Percentiles rank a stretch among this genome's conserved stretches.
Evolutionary conservation across 2,329 filamentous ascomycete species (phyloP).

Genomic region (Trichocomaceae sp.): DNA sequence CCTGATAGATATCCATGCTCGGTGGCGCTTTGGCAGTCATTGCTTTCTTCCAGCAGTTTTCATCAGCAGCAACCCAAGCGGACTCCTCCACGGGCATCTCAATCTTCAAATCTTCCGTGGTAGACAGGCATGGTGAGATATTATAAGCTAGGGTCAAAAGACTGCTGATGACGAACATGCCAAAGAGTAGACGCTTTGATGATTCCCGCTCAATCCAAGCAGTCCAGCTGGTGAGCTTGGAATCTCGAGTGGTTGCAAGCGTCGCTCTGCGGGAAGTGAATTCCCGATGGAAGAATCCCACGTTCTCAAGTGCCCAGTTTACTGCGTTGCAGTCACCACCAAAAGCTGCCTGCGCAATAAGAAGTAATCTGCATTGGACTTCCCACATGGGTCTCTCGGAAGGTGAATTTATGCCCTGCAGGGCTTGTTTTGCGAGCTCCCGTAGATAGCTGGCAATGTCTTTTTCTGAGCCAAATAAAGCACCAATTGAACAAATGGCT

Average conservation of each 20-base stretch:
- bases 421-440: constrained; percentile 8
- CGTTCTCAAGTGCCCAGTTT: constrained; percentile 17
- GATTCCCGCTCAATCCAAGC: constrained; percentile 26
- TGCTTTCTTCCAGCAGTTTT: constrained; percentile 22
- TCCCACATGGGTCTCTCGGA: constrained; percentile 22
- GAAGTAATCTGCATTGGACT: constrained; percentile 25
- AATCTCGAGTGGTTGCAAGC: neutral
- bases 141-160: constrained; percentile 28
- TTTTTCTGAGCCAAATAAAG: constrained; percentile 25
- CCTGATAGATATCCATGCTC: constrained; percentile 18
- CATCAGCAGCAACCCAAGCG: constrained; percentile 25
- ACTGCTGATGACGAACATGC: constrained; percentile 28
- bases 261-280: constrained; percentile 10
- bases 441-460: constrained; percentile 21
- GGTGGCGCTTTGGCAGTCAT: constrained; percentile 5
- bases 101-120: constrained; percentile 28
- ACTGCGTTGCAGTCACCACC: constrained; percentile 21
- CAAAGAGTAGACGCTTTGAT: constrained; percentile 26
- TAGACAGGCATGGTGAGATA: constrained; percentile 26
- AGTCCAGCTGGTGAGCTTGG: constrained; percentile 19
- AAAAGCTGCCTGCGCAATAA: constrained; percentile 25
- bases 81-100: constrained; percentile 28
- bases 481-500: constrained; percentile 32
- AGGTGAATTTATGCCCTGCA: constrained; percentile 1
- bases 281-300: constrained; percentile 15